phyloP scores from a whole-genome alignment of 495 filamentous ascomycete genomes.

The Penicillium ochrochloron region DNA sequence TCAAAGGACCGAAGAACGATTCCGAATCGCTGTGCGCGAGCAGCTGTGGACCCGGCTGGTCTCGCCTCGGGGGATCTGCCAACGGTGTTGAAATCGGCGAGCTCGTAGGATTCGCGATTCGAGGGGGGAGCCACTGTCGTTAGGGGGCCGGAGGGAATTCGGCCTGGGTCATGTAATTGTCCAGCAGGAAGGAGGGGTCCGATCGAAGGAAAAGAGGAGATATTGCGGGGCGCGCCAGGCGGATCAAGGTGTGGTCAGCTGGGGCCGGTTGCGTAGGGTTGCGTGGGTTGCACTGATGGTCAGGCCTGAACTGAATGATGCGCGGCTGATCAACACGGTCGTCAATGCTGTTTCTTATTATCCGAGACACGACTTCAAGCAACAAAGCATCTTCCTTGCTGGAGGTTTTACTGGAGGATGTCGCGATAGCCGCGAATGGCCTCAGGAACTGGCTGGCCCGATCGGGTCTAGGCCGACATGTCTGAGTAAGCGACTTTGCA shows the following conservation, averaged over 20 bases:
- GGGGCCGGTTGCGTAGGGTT: conserved; percentile 15
- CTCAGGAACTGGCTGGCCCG: conserved; percentile 23
- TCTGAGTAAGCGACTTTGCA: conserved; percentile 21
- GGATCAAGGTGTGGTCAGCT: conserved; percentile 31
- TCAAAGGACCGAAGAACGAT: conserved; percentile 10
- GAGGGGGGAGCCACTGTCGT: conserved; percentile 36
- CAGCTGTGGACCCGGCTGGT: conserved; percentile 13
- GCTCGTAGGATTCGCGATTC: conserved; percentile 40
- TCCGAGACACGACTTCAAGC: conserved; percentile 15
- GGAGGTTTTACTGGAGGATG: not conserved
- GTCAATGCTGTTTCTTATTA: conserved; percentile 17
- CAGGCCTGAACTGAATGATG: conserved; percentile 22
- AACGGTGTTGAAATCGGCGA: conserved; percentile 41
- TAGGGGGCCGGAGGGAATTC: conserved; percentile 27
- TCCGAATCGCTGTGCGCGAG: conserved; percentile 11
- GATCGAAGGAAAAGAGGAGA: conserved; percentile 18
- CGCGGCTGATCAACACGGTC: conserved; percentile 12
- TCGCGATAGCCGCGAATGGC: conserved; percentile 18
- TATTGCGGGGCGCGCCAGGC: conserved; percentile 25
- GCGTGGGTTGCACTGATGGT: conserved; percentile 32
- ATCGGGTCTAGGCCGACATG: conserved; percentile 17
- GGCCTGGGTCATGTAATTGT: conserved; percentile 25
- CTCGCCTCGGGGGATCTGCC: conserved; percentile 15
- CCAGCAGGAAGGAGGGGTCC: conserved; percentile 17
- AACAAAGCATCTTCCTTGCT: conserved; percentile 8